phyloP scores from a whole-genome alignment of 176 grass and related monocot species.

The Typha latifolia region DNA sequence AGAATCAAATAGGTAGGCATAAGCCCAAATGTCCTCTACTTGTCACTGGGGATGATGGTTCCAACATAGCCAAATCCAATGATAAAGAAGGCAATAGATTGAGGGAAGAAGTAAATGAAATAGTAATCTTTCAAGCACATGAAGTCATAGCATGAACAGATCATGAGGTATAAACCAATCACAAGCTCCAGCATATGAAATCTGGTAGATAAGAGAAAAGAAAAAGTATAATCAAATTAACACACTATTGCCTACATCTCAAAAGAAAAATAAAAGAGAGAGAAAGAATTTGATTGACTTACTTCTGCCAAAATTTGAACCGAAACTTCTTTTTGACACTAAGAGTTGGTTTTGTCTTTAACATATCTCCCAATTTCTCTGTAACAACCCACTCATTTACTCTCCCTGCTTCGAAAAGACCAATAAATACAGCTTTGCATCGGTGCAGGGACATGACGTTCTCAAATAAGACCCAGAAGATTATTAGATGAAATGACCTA shows the following conservation, averaged over 20 bases:
- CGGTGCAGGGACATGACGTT: slow-evolving; percentile 41
- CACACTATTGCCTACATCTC: slow-evolving; percentile 1
- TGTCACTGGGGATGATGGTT: slow-evolving; percentile 30
- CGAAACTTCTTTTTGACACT: slow-evolving; percentile 22
- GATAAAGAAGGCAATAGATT: slow-evolving; percentile 34
- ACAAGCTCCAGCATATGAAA: slow-evolving; percentile 30
- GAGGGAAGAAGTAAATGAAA: slow-evolving; percentile 23
- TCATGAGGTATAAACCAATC: slow-evolving; percentile 24
- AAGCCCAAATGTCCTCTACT: slow-evolving; percentile 14
- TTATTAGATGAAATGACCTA: slow-evolving; percentile 38
- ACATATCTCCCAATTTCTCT: slow-evolving; percentile 42
- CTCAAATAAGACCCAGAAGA: slow-evolving; percentile 38
- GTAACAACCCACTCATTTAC: slow-evolving; percentile 46
- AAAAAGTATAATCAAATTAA: slow-evolving; percentile 8
- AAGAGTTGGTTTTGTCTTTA: slow-evolving; percentile 22
- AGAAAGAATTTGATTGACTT: slow-evolving; percentile 3
- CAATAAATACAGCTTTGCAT: slow-evolving; percentile 33
- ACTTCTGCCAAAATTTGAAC: slow-evolving; percentile 14
- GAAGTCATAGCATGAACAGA: slow-evolving; percentile 31
- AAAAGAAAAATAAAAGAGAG: no score
- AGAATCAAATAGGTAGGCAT: background rate
- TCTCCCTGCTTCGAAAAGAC: slow-evolving; percentile 41
- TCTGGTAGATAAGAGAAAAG: slow-evolving; percentile 22
- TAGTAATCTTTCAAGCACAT: slow-evolving; percentile 18
- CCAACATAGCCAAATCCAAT: slow-evolving; percentile 43